Evolutionary conservation across 441 rosid species (phyloP).

Genomic region (Biscutella auriculata): DNA sequence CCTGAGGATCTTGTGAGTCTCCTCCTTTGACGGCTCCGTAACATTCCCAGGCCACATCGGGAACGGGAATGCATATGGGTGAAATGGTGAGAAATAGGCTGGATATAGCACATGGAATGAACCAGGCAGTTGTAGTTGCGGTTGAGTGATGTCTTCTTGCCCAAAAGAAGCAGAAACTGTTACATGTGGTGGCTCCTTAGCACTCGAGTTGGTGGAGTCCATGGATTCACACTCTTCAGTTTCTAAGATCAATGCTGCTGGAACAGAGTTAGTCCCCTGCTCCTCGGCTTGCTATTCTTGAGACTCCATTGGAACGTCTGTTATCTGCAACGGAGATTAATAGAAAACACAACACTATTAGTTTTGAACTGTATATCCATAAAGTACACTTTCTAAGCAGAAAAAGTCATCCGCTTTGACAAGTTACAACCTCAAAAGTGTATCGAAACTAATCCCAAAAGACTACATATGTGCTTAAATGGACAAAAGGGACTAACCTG

Average conservation of each 20-base stretch:
- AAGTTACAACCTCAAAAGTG: no score
- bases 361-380: background rate
- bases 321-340: background rate
- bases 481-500: no score
- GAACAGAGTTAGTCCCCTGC: slow-evolving; percentile 26
- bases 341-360: background rate
- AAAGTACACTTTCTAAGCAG: background rate
- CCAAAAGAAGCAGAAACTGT: background rate
- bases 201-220: slow-evolving; percentile 67
- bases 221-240: slow-evolving; percentile 67
- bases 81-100: slow-evolving; percentile 44
- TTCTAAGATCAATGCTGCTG: slow-evolving; percentile 38
- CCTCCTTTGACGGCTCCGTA: slow-evolving; percentile 32
- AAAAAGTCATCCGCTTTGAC: background rate
- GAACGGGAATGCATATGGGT: slow-evolving; percentile 45
- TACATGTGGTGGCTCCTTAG: slow-evolving; percentile 20
- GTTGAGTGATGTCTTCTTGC: slow-evolving; percentile 5
- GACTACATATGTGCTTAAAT: no score
- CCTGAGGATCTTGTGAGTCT: slow-evolving; percentile 49
- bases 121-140: slow-evolving; percentile 18
- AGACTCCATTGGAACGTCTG: slow-evolving; percentile 36
- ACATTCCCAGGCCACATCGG: slow-evolving; percentile 46
- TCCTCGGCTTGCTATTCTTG: slow-evolving; percentile 36
- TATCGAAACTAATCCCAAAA: no score
- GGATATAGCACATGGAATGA: slow-evolving; percentile 63